These are phyloP conservation scores for Zarea fungicola DNA, from an alignment of 2,329 filamentous ascomycete species.

Conservation along the genomic window DNA sequence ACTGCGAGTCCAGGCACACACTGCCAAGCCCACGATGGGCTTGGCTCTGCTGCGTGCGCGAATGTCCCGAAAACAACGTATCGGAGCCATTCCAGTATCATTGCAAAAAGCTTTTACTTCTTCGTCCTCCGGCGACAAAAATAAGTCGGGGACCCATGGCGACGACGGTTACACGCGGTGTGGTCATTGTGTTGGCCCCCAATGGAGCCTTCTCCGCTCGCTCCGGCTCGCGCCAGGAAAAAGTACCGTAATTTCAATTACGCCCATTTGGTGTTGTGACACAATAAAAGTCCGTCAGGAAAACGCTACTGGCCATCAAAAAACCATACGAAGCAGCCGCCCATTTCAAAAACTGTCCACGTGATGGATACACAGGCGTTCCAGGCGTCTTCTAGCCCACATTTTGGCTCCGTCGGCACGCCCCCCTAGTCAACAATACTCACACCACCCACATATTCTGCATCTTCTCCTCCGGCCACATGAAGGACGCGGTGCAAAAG, in stretches of 20 bases:
- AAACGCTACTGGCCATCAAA: background rate
- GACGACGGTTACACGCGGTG: slow-evolving; percentile 12
- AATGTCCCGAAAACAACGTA: slow-evolving; percentile 6
- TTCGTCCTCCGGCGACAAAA: background rate
- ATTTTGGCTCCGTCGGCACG: background rate
- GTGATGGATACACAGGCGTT: slow-evolving; percentile 9
- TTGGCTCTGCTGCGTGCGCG: background rate
- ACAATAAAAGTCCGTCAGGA: background rate
- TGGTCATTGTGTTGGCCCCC: no score
- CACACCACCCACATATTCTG: slow-evolving; percentile 2
- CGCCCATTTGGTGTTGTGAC: background rate
- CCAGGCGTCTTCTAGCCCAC: slow-evolving; percentile 10
- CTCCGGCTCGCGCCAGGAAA: no score
- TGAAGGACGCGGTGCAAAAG: no score
- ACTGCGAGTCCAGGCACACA: slow-evolving; percentile 1
- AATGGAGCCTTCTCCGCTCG: no score
- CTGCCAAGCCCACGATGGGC: background rate
- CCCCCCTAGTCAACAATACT: background rate
- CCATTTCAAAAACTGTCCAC: background rate
- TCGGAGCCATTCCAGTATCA: slow-evolving; percentile 9
- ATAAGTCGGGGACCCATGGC: slow-evolving; percentile 5
- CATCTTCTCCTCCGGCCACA: background rate
- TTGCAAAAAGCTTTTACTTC: background rate
- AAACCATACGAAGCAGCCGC: background rate
- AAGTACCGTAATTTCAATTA: no score